Base-by-base conservation (phyloP, 352 stramenopile genomes). In the Phytopythium aichiense region DNA sequence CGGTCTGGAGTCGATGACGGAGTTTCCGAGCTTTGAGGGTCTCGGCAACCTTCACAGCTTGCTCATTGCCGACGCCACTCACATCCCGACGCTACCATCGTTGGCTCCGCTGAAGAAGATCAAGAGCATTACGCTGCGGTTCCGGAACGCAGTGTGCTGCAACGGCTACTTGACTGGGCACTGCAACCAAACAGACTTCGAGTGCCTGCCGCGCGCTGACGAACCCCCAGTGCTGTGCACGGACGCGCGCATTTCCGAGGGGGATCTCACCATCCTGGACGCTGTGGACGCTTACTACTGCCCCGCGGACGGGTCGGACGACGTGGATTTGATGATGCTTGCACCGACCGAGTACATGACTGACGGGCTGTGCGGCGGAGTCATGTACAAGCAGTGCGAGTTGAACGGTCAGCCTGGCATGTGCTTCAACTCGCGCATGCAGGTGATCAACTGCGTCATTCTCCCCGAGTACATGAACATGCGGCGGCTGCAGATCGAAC, bases 371-470 rank as follows among this genome's bases (percentile, higher is more conserved):
- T 84, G 72, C 58, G 64, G 63, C 12, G 66, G 70, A 13, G 51
- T 62, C 25, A 62, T 76, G 45, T 79, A 68, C 60, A 73, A 71
- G 53, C 40, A 71, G 43, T 79, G 75, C 59, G 50, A 23, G 1
- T 6, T 74, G 11, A 62, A 62, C 28, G 64, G 60, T 13, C 30
- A 55, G 2, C 57, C 69, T 20, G 75, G 73, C 5, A 76, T 84
- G 46, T 81, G 73, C 60, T 78, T 68, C 46, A 84, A 78, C 60
- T 69, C 64, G 23, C 73, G 71, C 20, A 76, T 84, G 73, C 70
- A 72, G 62, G 68, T 81, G 4, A 67, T 81, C 28, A 63, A 69
- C 31, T 84, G 74, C 51, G 61, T 74, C 8, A 67, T 66, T 4
- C 38, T 64, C 11, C 20, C 54, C 18, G 48, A 60, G 0, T 76